Evolutionary conservation across 2,329 filamentous ascomycete species (phyloP), one percentile per base, ranked within the genome.

Genomic region (Ophiostoma sp.): DNA sequence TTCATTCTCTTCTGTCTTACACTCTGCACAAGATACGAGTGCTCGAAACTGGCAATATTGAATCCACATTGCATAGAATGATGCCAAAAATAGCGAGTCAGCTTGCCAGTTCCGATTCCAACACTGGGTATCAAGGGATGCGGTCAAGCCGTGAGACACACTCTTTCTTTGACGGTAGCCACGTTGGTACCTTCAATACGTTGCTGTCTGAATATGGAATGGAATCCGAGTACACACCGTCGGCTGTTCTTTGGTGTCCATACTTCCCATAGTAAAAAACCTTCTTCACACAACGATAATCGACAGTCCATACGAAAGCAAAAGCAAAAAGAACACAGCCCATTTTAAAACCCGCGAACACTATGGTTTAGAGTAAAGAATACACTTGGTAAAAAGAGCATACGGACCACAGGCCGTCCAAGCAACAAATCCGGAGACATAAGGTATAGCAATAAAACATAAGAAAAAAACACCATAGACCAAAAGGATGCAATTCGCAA

Each of bases 391-490:
- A 66, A 42, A 45, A 28, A 39, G 25, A 66, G n/a, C 36, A 63
- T 8, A 39, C 61, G 33, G 19, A 11, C 12, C 36, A 28, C 36
- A 45, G 42, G 39, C 39, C 39, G 61, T 12, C 22, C n/a, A 28
- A n/a, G 4, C 17, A 59, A 33, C 55, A 3, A 19, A 22, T 17
- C 61, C 36, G 2, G 22, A 28, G 11, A 66, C 36, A 45, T 25
- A 15, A 66, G 61, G 61, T 66, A 66, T 66, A 66, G 61, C n/a
- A 66, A 42, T 45, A 28, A 66, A 45, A 45, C 57, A 25, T 31
- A 66, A 42, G 36, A 11, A 42, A 63, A 39, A 66, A 17, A 25
- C 25, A 52, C n/a, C 6, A 55, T 1, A 63, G 6, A n/a, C 4
- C 33, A 36, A 36, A 36, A 61, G 52, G 52, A 59, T 17, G 33